Conservation (phyloP, 352 stramenopile species). For the Globisporangium okanoganense region DNA sequence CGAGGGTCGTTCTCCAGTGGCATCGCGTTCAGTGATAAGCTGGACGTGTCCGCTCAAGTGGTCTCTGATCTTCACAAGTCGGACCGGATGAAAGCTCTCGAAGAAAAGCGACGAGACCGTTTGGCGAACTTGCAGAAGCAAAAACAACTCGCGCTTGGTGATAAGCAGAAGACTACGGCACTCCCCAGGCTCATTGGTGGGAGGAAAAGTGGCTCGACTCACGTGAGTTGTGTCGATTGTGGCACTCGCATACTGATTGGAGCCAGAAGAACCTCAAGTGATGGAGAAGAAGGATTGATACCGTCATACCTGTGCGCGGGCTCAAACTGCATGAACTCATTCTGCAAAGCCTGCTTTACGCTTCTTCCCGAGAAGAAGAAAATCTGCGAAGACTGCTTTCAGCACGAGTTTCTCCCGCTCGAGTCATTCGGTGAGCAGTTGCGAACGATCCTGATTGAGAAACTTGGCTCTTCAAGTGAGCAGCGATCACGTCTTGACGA, state of each 20-base stretch:
- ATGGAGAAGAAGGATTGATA: neutral
- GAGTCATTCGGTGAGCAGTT: constrained; percentile 63
- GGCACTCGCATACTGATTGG: constrained; percentile 26
- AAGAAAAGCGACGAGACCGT: constrained; percentile 48
- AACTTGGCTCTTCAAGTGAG: constrained; percentile 37
- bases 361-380: constrained; percentile 43
- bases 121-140: constrained; percentile 40
- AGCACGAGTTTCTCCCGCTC: constrained; percentile 43
- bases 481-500: constrained; percentile 36
- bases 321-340: constrained; percentile 52
- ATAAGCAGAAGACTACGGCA: constrained; percentile 40
- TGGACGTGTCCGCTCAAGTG: neutral
- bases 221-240: constrained; percentile 61
- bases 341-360: constrained; percentile 53
- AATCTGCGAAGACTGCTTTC: constrained; percentile 74
- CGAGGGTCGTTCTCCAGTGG: neutral
- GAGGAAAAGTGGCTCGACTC: constrained; percentile 53
- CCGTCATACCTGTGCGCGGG: constrained; percentile 34
- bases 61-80: constrained; percentile 35
- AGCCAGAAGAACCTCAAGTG: constrained; percentile 18
- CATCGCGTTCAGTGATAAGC: neutral
- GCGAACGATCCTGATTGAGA: constrained; percentile 58
- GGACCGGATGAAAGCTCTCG: constrained; percentile 49
- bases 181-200: constrained; percentile 75
- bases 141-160: constrained; percentile 57